Percentiles rank a stretch among this genome's conserved stretches.
Evolutionary conservation across 768 basidiomycete genomes (phyloP).

Genomic region (Suillus discolor): DNA sequence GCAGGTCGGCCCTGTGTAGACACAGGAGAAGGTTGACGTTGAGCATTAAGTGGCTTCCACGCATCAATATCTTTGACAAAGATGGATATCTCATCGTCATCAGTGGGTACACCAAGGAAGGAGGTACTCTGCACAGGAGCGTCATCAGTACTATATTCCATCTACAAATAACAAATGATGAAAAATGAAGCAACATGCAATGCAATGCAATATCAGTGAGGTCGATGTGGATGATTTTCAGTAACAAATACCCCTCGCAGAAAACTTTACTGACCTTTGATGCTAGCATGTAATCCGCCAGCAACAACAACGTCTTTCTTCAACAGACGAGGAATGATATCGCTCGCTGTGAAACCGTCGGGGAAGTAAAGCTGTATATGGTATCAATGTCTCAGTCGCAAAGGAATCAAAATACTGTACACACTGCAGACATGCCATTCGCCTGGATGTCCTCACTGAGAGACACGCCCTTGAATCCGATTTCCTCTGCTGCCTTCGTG

Average conservation of each 20-base stretch:
- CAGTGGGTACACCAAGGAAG: constrained; percentile 51
- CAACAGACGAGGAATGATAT: constrained; percentile 74
- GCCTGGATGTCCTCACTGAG: constrained; percentile 63
- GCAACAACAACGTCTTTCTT: constrained; percentile 80
- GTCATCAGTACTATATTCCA: constrained; percentile 4
- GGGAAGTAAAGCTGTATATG: constrained; percentile 74
- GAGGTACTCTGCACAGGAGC: constrained; percentile 36
- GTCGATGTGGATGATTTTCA: neutral
- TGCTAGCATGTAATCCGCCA: constrained; percentile 81
- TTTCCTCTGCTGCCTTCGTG: constrained; percentile 60
- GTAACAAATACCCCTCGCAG: neutral
- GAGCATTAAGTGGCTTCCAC: constrained; percentile 54
- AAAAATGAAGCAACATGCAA: constrained; percentile 1
- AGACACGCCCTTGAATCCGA: constrained; percentile 80
- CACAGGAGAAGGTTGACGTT: neutral
- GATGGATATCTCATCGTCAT: constrained; percentile 77
- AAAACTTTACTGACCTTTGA: constrained; percentile 60
- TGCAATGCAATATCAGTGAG: neutral
- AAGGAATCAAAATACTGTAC: constrained; percentile 18
- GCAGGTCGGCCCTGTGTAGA: neutral
- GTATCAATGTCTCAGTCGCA: constrained; percentile 1
- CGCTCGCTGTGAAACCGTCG: constrained; percentile 71
- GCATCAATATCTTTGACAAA: constrained; percentile 80
- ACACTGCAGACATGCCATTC: constrained; percentile 93
- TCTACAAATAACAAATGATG: constrained; percentile 1